phyloP scores from a whole-genome alignment of 1,284 basidiomycete genomes.

The Malassezia pachydermatis region DNA sequence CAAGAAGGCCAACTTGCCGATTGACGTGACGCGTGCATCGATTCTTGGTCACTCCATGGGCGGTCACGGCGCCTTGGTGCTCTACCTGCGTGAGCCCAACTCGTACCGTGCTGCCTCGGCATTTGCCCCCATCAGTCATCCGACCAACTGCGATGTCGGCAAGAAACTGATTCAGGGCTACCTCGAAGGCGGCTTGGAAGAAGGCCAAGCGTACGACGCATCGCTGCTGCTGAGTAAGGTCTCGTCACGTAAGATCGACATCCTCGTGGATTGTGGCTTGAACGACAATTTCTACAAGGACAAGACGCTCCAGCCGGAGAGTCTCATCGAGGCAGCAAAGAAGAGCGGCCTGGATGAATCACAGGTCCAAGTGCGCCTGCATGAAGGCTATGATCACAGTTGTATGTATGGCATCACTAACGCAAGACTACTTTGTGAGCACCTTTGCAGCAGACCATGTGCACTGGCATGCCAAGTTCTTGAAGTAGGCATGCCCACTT shows the following conservation, averaged over 20 bases:
- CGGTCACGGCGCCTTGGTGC: conserved; percentile 82
- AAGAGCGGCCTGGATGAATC: conserved; percentile 62
- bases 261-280: conserved; percentile 54
- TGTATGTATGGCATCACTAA: conserved; percentile 26
- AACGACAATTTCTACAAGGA: conserved; percentile 76
- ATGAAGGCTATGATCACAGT: conserved; percentile 80
- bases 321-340: conserved; percentile 67
- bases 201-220: conserved; percentile 74
- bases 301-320: conserved; percentile 76
- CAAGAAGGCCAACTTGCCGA: conserved; percentile 19
- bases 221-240: conserved; percentile 65
- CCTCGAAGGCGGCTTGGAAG: conserved; percentile 60
- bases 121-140: conserved; percentile 85
- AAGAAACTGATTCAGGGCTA: conserved; percentile 86
- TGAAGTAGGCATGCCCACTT: conserved; percentile 20
- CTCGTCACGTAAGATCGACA: conserved; percentile 44
- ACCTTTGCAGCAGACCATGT: conserved; percentile 54
- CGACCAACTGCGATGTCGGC: conserved; percentile 78
- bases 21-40: conserved; percentile 29
- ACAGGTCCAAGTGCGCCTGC: conserved; percentile 68
- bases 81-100: conserved; percentile 65
- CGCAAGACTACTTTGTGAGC: conserved; percentile 53
- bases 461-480: conserved; percentile 40
- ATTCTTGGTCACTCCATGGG: conserved; percentile 61
- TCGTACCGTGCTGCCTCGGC: conserved; percentile 79